Percentiles rank a stretch among this genome's conserved stretches.
phyloP scores from a whole-genome alignment of 2,329 filamentous ascomycete genomes.

The Neonectria faginata region DNA sequence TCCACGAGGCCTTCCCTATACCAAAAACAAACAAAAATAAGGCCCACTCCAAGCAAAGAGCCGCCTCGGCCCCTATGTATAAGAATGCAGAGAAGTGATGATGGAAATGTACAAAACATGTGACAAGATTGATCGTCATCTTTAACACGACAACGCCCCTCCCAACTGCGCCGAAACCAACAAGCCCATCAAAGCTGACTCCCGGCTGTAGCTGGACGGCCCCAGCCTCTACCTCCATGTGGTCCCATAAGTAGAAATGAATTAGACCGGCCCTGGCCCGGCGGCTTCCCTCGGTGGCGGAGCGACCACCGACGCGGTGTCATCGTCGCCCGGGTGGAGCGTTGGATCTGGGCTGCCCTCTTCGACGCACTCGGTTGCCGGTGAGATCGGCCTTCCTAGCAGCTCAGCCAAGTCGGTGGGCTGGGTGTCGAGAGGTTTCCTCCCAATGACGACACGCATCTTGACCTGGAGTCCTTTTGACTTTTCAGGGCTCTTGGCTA shows the following conservation, averaged over 20 bases:
- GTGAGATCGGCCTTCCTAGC: conserved; percentile 34
- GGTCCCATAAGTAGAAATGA: conserved; percentile 8
- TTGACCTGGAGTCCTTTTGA: conserved; percentile 59
- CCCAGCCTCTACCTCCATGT: conserved; percentile 14
- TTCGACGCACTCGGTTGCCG: conserved; percentile 35
- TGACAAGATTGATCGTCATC: conserved; percentile 34
- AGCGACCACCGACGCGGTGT: conserved; percentile 4
- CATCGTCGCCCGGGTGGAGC: conserved; percentile 38
- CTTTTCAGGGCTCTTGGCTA: conserved; percentile 60
- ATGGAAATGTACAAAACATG: conserved; percentile 37
- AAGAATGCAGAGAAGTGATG: conserved; percentile 33
- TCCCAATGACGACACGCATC: conserved; percentile 61
- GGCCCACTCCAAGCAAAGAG: conserved; percentile 30
- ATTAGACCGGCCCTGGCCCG: conserved; percentile 19
- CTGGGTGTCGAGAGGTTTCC: conserved; percentile 58
- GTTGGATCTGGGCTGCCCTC: conserved; percentile 42
- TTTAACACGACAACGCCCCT: conserved; percentile 39
- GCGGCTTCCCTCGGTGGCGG: conserved; percentile 13
- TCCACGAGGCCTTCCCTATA: conserved; percentile 37
- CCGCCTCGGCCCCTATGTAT: conserved; percentile 29
- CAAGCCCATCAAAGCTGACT: conserved; percentile 27
- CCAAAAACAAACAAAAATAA: conserved; percentile 11
- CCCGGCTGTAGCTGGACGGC: conserved; percentile 10
- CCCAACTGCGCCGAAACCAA: conserved; percentile 39
- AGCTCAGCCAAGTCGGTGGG: conserved; percentile 36